A percentile compares a stretch with the other conserved stretches of the same genome.
phyloP scores from a whole-genome alignment of 169 alveolate genomes.

The Amoebophrya sp. region DNA sequence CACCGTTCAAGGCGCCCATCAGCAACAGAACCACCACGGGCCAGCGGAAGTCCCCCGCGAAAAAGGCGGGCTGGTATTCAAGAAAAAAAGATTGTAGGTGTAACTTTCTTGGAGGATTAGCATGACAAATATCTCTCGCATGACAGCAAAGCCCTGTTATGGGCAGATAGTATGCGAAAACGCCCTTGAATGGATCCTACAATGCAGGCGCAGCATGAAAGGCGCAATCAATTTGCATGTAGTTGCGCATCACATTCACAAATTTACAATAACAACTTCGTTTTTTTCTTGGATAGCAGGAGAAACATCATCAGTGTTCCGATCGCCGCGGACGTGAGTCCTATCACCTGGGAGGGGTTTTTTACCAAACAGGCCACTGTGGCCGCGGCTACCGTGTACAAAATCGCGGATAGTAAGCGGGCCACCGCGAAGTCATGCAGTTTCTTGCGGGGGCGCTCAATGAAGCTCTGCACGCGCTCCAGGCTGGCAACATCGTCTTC shows the following conservation, averaged over 20 bases:
- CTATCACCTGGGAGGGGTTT: neutral
- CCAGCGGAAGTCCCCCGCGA: neutral
- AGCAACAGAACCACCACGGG: neutral
- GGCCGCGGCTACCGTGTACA: neutral
- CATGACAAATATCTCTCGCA: no score
- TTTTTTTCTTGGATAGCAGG: no score
- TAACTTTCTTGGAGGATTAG: no score
- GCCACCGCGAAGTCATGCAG: neutral
- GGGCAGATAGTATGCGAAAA: no score
- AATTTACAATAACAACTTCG: no score
- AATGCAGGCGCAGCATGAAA: no score
- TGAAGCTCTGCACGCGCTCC: neutral
- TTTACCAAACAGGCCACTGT: neutral
- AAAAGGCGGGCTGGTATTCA: neutral
- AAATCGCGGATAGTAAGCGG: neutral
- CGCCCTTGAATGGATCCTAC: no score
- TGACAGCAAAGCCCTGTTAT: no score
- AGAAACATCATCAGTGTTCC: slow-evolving; percentile 9
- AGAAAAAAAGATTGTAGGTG: no score
- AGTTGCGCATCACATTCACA: no score
- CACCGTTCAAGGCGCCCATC: neutral
- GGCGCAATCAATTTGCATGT: no score
- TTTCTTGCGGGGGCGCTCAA: neutral
- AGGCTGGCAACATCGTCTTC: neutral
- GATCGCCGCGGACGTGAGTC: neutral